Conservation (phyloP, 768 basidiomycete genomes). For the Lentinula lateritia region DNA sequence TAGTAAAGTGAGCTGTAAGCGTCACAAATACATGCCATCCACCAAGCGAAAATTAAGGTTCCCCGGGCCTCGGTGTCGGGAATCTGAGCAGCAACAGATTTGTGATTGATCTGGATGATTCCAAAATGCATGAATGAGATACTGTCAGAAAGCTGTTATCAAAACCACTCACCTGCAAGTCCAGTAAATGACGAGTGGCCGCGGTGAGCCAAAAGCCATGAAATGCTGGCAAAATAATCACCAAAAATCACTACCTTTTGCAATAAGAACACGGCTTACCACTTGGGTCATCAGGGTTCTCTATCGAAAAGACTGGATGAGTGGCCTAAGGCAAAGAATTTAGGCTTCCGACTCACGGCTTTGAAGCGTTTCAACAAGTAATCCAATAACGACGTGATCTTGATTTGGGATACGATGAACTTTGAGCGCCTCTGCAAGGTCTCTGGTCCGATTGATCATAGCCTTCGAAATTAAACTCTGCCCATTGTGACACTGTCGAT, state of each 20-base stretch:
- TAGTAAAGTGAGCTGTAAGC: slow-evolving; percentile 82
- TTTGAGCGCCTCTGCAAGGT: slow-evolving; percentile 83
- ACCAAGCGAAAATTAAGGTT: slow-evolving; percentile 90
- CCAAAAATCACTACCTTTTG: slow-evolving; percentile 16
- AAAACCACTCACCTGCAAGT: slow-evolving; percentile 50
- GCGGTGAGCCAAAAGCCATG: slow-evolving; percentile 81
- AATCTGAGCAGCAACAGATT: slow-evolving; percentile 69
- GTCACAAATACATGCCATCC: slow-evolving; percentile 86
- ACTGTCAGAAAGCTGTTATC: not conserved
- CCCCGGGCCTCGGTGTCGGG: slow-evolving; percentile 71
- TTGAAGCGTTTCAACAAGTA: slow-evolving; percentile 80
- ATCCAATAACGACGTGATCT: slow-evolving; percentile 77
- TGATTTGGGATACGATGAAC: slow-evolving; percentile 74
- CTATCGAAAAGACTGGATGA: slow-evolving; percentile 27
- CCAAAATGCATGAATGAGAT: not conserved
- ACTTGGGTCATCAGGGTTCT: slow-evolving; percentile 66
- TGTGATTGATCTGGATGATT: slow-evolving; percentile 68
- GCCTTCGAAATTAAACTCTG: slow-evolving; percentile 77
- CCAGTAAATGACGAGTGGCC: slow-evolving; percentile 73
- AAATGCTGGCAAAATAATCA: slow-evolving; percentile 45
- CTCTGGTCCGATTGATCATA: slow-evolving; percentile 74
- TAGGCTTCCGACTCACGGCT: slow-evolving; percentile 59
- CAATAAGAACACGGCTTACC: slow-evolving; percentile 36
- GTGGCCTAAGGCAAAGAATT: not conserved
- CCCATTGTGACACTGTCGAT: slow-evolving; percentile 62